Conservation (phyloP, 2,329 filamentous ascomycete species). For the Zymoseptoria pseudotritici region DNA sequence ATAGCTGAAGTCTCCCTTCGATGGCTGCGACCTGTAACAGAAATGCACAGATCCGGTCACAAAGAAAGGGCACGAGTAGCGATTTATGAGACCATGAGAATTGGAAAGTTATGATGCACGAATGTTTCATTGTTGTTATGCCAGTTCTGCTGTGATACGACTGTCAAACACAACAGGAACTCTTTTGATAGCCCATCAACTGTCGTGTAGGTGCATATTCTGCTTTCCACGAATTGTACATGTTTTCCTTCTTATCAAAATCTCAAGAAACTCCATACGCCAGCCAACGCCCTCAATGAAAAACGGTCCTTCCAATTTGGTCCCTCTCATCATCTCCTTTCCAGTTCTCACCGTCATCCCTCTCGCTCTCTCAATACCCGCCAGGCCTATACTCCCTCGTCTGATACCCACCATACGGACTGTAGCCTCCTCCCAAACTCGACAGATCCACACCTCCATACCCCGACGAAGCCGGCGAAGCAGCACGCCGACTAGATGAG, state of each 20-base stretch:
- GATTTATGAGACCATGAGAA: too few species aligned
- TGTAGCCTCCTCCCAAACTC: not conserved
- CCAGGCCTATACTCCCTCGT: not conserved
- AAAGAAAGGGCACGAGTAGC: too few species aligned
- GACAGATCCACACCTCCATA: not conserved
- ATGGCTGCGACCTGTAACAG: too few species aligned
- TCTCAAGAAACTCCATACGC: not conserved
- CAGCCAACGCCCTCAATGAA: not conserved
- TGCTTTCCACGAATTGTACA: too few species aligned
- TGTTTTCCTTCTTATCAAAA: not conserved
- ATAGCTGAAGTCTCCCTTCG: too few species aligned
- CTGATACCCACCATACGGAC: not conserved
- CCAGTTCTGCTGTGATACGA: too few species aligned
- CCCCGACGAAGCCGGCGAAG: not conserved
- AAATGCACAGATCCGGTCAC: too few species aligned
- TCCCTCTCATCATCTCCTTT: not conserved
- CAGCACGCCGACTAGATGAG: not conserved
- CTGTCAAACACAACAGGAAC: too few species aligned
- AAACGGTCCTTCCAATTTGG: not conserved
- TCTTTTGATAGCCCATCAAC: too few species aligned
- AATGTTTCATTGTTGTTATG: too few species aligned
- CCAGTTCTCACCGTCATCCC: not conserved
- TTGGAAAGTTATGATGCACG: too few species aligned
- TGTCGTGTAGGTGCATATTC: too few species aligned
- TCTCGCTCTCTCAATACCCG: not conserved